phyloP scores from a whole-genome alignment of 1,284 basidiomycete genomes.

The Melampsora americana region DNA sequence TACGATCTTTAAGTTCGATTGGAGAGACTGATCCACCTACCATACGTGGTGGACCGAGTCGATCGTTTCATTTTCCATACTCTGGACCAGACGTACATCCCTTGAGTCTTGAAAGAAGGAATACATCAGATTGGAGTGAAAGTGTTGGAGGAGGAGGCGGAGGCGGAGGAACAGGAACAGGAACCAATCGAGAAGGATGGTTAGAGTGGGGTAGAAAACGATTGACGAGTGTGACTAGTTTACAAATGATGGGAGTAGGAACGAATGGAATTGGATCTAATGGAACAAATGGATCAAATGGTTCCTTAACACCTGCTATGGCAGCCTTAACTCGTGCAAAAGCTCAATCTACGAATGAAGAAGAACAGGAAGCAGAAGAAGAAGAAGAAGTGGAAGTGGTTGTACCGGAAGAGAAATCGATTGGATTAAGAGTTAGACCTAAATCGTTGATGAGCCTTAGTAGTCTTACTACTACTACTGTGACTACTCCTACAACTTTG shows the following conservation, averaged over 20 bases:
- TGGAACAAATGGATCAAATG: too few species aligned
- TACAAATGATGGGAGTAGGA: constrained; percentile 18
- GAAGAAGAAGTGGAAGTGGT: neutral
- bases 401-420: neutral
- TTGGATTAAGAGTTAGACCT: neutral
- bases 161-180: neutral
- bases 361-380: neutral
- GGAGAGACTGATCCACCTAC: constrained; percentile 37
- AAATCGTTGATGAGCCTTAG: constrained; percentile 1
- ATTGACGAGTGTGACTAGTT: constrained; percentile 43
- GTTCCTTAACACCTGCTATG: constrained; percentile 37
- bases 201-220: constrained; percentile 43
- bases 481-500: too few species aligned
- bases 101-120: constrained; percentile 5
- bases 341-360: constrained; percentile 4
- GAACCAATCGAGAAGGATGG: constrained; percentile 28
- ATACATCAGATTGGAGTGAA: neutral
- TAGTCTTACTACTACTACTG: neutral
- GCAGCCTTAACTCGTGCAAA: constrained; percentile 37
- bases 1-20: constrained; percentile 43
- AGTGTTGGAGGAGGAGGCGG: constrained; percentile 1
- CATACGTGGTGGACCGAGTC: neutral
- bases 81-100: constrained; percentile 16
- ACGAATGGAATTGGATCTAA: neutral
- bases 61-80: constrained; percentile 14